phyloP scores from a whole-genome alignment of 306 rosid genomes.

The Cicer yamashitae region DNA sequence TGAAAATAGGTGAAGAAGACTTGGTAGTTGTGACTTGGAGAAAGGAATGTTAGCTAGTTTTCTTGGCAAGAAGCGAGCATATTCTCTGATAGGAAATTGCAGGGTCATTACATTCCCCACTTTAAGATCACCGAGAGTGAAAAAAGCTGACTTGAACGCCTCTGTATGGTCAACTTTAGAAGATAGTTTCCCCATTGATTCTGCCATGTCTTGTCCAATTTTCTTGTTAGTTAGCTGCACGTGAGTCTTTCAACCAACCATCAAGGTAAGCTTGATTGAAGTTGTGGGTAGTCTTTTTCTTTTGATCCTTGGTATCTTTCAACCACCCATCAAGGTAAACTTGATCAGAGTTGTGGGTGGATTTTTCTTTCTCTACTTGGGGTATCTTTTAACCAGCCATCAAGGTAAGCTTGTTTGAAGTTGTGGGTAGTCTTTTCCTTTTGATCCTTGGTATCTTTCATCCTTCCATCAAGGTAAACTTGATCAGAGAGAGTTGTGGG shows the following conservation, averaged over 20 bases:
- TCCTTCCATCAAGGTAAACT: constrained; percentile 21
- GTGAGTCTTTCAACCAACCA: constrained; percentile 37
- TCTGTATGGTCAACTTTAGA: constrained; percentile 46
- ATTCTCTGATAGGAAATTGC: constrained; percentile 48
- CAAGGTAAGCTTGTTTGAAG: not conserved
- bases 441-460: not conserved
- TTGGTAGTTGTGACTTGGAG: constrained; percentile 44
- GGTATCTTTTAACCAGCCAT: constrained; percentile 1
- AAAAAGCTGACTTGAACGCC: constrained; percentile 51
- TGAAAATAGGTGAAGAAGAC: constrained; percentile 53
- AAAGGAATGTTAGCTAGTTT: constrained; percentile 59
- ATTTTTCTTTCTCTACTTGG: not conserved
- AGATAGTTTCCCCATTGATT: constrained; percentile 2
- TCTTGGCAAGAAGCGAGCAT: constrained; percentile 49
- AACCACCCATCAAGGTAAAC: constrained; percentile 17
- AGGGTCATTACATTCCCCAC: constrained; percentile 53
- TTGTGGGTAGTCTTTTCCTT: not conserved
- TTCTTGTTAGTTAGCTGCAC: not conserved
- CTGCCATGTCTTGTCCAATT: not conserved
- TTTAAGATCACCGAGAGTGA: constrained; percentile 48
- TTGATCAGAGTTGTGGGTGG: not conserved
- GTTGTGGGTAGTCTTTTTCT: not conserved
- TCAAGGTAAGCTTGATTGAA: not conserved
- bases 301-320: not conserved
- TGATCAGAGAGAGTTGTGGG: not conserved